Conservation (phyloP, 148 eudicot genomes). For the Chenopodium berlandieri region DNA sequence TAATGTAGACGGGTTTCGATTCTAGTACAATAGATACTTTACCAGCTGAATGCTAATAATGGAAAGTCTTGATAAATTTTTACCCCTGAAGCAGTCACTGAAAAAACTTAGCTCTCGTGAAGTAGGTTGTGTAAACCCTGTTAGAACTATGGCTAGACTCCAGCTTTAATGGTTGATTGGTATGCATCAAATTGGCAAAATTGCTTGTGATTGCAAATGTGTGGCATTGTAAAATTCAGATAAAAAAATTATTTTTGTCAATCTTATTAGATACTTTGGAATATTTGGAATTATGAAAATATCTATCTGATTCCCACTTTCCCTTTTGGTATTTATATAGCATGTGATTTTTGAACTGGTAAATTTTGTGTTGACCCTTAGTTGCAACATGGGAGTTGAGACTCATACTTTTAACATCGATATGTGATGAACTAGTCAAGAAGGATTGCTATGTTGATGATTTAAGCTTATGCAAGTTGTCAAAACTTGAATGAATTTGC, state of each 20-base stretch:
- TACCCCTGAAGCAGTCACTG: no score
- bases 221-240: background rate
- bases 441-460: slow-evolving; percentile 13
- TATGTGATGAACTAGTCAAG: slow-evolving; percentile 16
- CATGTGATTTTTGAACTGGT: slow-evolving; percentile 15
- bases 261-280: background rate
- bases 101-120: no score
- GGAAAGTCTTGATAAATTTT: background rate
- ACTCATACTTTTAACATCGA: background rate
- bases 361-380: background rate
- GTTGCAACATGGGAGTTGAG: slow-evolving; percentile 6
- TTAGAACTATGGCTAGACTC: background rate
- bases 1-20: background rate
- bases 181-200: background rate
- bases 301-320: background rate
- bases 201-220: background rate
- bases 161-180: background rate
- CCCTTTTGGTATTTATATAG: background rate
- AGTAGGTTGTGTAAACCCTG: no score
- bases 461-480: slow-evolving; percentile 16
- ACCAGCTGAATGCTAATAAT: background rate
- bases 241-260: no score
- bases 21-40: background rate
- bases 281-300: background rate
- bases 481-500: slow-evolving; percentile 17